Percentiles rank a stretch among this genome's conserved stretches.
Evolutionary conservation across 1,284 basidiomycete species (phyloP).

Genomic region (Phylloboletellus chloephorus): DNA sequence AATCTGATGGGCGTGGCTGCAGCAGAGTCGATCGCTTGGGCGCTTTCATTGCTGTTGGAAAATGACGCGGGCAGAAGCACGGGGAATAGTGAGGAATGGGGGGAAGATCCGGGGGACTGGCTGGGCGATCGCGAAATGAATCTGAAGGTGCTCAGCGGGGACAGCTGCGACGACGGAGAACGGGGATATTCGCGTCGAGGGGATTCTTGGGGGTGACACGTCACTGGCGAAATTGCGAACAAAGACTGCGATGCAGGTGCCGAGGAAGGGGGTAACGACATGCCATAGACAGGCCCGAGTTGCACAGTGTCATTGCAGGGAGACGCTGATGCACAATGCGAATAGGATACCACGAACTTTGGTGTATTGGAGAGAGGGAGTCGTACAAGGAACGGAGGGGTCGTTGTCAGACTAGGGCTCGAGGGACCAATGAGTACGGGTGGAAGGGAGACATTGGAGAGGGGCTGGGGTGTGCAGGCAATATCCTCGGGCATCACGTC

Average conservation of each 20-base stretch:
- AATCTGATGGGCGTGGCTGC: not conserved
- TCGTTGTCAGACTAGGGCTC: not conserved
- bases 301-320: not conserved
- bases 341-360: not conserved
- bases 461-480: constrained; percentile 12
- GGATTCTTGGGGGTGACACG: not conserved
- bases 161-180: constrained; percentile 14
- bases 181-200: not conserved
- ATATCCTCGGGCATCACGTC: constrained; percentile 22
- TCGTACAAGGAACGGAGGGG: too few relatives aligned
- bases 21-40: not conserved
- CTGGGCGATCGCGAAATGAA: constrained; percentile 15
- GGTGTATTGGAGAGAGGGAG: not conserved
- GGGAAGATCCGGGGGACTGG: constrained; percentile 6
- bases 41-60: not conserved
- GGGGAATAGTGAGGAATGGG: constrained; percentile 6
- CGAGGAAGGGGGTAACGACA: not conserved
- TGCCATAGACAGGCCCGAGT: not conserved
- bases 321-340: not conserved
- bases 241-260: constrained; percentile 4
- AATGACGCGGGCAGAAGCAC: not conserved
- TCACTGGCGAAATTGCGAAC: constrained; percentile 1
- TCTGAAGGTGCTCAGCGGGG: constrained; percentile 20
- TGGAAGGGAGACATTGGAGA: not conserved
- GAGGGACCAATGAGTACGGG: not conserved